Evolutionary conservation across 1,284 basidiomycete genomes (phyloP).

Genomic region (Trichosporon sp.): DNA sequence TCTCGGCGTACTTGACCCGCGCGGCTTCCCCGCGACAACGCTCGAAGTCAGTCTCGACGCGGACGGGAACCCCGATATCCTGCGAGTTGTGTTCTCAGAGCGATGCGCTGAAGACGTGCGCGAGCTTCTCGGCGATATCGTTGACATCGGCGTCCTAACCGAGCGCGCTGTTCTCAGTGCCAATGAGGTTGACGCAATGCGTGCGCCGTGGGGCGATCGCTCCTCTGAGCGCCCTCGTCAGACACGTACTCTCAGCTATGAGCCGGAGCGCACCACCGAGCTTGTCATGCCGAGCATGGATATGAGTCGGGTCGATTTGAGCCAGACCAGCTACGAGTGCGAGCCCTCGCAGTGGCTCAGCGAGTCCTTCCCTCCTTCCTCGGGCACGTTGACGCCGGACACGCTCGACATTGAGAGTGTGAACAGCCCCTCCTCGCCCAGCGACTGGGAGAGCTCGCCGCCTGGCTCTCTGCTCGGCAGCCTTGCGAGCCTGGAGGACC

Average conservation of each 20-base stretch:
- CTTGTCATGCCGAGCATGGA: conserved; percentile 47
- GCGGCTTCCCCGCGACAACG: conserved; percentile 19
- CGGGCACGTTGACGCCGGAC: neutral
- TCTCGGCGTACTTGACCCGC: conserved; percentile 37
- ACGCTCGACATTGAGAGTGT: neutral
- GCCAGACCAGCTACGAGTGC: neutral
- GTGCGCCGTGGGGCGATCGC: conserved; percentile 1
- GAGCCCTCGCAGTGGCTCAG: neutral
- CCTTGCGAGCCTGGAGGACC: conserved; percentile 3
- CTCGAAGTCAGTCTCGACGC: conserved; percentile 28
- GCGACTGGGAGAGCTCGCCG: conserved; percentile 4
- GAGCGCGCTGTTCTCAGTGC: conserved; percentile 17
- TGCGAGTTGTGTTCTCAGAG: conserved; percentile 41
- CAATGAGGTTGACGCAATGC: conserved; percentile 21
- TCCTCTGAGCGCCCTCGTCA: neutral
- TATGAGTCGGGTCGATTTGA: conserved; percentile 20
- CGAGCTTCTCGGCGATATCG: conserved; percentile 42
- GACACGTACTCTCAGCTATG: neutral
- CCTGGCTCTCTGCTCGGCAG: conserved; percentile 8
- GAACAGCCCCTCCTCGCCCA: neutral
- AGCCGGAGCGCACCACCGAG: conserved; percentile 11
- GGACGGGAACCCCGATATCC: conserved; percentile 41
- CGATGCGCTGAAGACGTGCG: conserved; percentile 41
- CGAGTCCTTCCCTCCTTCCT: conserved; percentile 8
- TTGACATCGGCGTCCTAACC: conserved; percentile 37